These are phyloP conservation scores for Dissophora ornata DNA, from an alignment of 192 early-diverging fungal species.

Conservation along the genomic window DNA sequence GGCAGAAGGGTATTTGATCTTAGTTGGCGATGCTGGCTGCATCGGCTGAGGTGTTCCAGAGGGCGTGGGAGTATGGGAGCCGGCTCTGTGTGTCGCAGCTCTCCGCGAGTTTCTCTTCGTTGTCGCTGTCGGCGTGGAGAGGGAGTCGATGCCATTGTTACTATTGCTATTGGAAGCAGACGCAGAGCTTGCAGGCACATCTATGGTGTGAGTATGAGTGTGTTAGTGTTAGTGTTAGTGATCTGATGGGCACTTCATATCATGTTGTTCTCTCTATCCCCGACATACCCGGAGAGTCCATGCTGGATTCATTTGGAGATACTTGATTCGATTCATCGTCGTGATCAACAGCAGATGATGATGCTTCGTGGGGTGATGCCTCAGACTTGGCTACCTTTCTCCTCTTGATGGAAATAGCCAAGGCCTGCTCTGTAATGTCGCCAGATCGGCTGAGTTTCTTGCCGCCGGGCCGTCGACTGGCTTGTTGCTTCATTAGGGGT, in stretches of 20 bases:
- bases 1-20: constrained; percentile 63
- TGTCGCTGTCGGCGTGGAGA: not conserved
- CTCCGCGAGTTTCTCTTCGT: constrained; percentile 7
- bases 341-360: not conserved
- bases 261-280: too few relatives aligned
- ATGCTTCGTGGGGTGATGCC: not conserved
- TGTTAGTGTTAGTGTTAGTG: too few relatives aligned
- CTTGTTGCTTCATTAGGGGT: not conserved
- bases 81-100: not conserved
- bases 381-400: constrained; percentile 12
- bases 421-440: too few relatives aligned
- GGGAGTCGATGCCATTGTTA: not conserved
- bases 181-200: not conserved
- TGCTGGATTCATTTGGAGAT: not conserved
- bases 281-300: not conserved
- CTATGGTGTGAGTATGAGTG: too few relatives aligned
- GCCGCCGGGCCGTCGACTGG: not conserved
- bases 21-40: constrained; percentile 55
- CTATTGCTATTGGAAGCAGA: not conserved
- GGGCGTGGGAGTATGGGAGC: constrained; percentile 7
- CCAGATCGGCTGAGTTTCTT: constrained; percentile 5
- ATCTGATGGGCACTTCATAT: too few relatives aligned
- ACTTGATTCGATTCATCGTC: not conserved
- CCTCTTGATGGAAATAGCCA: constrained; percentile 16
- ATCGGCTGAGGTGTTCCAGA: constrained; percentile 39